These are phyloP conservation scores for Planoprotostelium fungivorum DNA, from an alignment of 78 protist species.

Conservation along the genomic window DNA sequence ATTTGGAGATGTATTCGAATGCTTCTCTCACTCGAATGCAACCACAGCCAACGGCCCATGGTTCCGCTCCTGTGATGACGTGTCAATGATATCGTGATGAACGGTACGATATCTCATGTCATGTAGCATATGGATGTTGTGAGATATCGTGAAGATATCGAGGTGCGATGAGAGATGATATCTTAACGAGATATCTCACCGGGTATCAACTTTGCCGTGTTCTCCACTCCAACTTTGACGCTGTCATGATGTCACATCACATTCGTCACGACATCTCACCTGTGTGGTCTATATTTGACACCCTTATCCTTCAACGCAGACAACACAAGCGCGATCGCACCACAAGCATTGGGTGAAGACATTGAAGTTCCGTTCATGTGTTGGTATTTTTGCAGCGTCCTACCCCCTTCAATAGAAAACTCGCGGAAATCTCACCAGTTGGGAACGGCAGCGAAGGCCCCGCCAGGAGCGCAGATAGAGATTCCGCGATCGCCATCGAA, in stretches of 20 bases:
- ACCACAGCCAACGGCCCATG: neutral
- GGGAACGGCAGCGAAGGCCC: constrained; percentile 82
- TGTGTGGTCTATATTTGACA: neutral
- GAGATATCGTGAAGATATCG: too few species aligned
- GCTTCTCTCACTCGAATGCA: constrained; percentile 9
- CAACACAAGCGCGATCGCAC: constrained; percentile 40
- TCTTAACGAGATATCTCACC: neutral
- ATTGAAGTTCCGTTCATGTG: constrained; percentile 84
- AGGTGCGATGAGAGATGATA: too few species aligned
- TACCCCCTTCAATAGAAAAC: neutral
- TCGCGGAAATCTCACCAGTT: neutral
- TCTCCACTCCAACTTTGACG: constrained; percentile 7
- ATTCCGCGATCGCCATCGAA: constrained; percentile 48
- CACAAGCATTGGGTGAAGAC: constrained; percentile 60
- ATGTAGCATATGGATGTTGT: too few species aligned
- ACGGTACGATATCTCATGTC: neutral
- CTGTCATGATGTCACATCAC: neutral
- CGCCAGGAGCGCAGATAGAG: constrained; percentile 72
- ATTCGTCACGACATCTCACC: neutral
- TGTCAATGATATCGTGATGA: neutral
- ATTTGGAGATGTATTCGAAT: neutral
- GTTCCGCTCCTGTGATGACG: neutral
- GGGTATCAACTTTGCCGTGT: constrained; percentile 11
- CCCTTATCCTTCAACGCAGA: constrained; percentile 16
- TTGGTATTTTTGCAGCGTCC: constrained; percentile 1